Evolutionary conservation across 108 stramenopile genomes (phyloP).

Genomic region (Epithemia pelagica): DNA sequence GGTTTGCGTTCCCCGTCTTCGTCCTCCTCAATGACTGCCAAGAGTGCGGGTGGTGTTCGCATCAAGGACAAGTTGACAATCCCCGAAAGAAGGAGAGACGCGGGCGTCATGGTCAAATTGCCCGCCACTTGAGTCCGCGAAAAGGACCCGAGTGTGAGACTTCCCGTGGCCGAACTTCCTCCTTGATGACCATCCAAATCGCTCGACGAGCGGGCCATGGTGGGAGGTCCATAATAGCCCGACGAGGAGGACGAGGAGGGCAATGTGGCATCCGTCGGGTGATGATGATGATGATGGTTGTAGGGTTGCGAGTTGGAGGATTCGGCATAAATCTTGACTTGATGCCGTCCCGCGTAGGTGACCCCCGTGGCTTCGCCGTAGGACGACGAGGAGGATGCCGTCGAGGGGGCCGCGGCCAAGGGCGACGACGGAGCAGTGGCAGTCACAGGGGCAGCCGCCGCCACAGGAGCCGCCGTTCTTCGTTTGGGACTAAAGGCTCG

Average conservation of each 20-base stretch:
- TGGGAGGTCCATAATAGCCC: background rate
- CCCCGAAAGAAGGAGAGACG: background rate
- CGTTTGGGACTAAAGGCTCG: background rate
- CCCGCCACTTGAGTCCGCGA: background rate
- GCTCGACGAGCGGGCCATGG: background rate
- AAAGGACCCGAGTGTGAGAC: background rate
- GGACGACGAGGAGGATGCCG: background rate
- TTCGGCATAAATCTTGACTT: background rate
- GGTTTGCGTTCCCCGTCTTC: background rate
- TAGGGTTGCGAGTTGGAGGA: background rate
- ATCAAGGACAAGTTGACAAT: background rate
- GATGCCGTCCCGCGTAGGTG: background rate
- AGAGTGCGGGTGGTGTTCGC: background rate
- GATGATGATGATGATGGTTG: background rate
- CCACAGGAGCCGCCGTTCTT: background rate
- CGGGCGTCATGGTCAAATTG: background rate
- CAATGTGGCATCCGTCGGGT: background rate
- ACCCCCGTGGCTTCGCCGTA: background rate
- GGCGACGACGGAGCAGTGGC: too few relatives aligned
- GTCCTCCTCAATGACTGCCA: background rate
- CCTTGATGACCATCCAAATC: background rate
- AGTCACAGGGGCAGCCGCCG: too few relatives aligned
- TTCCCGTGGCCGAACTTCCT: background rate
- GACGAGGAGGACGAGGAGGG: too few relatives aligned
- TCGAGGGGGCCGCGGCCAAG: background rate